Percentiles rank a stretch among this genome's conserved stretches.
phyloP scores from a whole-genome alignment of 2,329 filamentous ascomycete species.

The Beauveria brongniartii region DNA sequence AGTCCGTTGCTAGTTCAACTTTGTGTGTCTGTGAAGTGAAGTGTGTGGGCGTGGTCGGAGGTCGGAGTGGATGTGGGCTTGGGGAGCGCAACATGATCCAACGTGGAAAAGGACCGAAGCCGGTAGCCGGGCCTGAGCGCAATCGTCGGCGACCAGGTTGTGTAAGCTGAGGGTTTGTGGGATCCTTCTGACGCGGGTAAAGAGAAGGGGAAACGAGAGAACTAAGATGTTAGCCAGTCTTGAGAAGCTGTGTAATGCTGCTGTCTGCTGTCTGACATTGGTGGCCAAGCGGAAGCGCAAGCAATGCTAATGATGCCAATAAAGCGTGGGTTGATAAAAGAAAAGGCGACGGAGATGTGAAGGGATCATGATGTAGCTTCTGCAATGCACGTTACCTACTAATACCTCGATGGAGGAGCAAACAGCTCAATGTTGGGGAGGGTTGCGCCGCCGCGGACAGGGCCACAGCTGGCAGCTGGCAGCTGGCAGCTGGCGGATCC shows the following conservation, averaged over 20 bases:
- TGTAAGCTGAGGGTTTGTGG: neutral
- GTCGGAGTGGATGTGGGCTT: neutral
- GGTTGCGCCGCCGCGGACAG: neutral
- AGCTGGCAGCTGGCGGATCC: neutral
- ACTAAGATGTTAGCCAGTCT: neutral
- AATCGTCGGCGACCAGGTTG: neutral
- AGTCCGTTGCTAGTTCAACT: conserved; percentile 1
- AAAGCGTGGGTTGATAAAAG: neutral
- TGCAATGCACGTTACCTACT: neutral
- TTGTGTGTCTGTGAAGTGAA: neutral
- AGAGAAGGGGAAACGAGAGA: neutral
- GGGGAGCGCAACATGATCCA: neutral
- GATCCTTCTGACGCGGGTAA: neutral
- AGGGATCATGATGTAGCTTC: neutral
- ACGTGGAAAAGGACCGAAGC: neutral
- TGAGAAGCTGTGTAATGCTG: neutral
- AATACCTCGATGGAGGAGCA: neutral
- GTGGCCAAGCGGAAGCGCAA: neutral
- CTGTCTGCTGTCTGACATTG: neutral
- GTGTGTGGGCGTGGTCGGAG: neutral
- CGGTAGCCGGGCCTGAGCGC: neutral
- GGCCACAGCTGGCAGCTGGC: neutral
- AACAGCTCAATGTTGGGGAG: neutral
- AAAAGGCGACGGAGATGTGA: neutral
- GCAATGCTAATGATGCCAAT: neutral